phyloP scores from a whole-genome alignment of 164 flowering plant genomes.

The Nymphaea colorata region DNA sequence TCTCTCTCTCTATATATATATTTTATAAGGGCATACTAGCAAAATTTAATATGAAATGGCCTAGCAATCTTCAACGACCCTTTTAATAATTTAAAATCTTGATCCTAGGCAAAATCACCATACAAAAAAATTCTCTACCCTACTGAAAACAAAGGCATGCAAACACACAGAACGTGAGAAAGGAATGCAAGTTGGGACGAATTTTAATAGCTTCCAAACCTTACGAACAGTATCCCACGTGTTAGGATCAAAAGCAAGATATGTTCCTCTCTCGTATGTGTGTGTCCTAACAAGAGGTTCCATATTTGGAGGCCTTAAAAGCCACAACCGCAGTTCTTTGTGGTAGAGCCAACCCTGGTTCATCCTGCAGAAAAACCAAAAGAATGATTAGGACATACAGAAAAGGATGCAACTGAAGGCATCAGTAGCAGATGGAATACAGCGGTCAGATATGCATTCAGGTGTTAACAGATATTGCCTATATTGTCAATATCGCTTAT shows the following conservation, averaged over 20 bases:
- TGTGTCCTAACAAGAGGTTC: constrained; percentile 26
- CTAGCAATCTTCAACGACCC: no score
- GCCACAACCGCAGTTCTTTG: constrained; percentile 25
- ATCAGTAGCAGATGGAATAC: no score
- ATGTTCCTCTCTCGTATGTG: constrained; percentile 32
- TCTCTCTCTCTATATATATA: no score
- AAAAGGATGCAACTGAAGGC: not conserved
- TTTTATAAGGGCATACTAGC: no score
- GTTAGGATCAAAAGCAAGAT: constrained; percentile 30
- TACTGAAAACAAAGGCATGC: not conserved
- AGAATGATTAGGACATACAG: not conserved
- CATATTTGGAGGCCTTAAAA: constrained; percentile 13
- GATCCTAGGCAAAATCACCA: no score
- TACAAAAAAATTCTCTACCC: no score
- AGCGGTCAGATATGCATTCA: no score
- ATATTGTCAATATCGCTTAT: no score
- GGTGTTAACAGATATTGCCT: no score
- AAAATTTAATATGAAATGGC: no score
- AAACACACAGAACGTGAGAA: not conserved
- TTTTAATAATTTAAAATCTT: no score
- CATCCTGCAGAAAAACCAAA: constrained; percentile 13
- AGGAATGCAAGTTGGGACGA: not conserved
- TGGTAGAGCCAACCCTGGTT: constrained; percentile 34
- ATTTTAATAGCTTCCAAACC: constrained; percentile 13
- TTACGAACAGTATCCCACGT: constrained; percentile 26